Percentiles rank a stretch among this genome's conserved stretches.
These are phyloP conservation scores for Candida anglica DNA, from an alignment of 805 yeast species.

Conservation along the genomic window DNA sequence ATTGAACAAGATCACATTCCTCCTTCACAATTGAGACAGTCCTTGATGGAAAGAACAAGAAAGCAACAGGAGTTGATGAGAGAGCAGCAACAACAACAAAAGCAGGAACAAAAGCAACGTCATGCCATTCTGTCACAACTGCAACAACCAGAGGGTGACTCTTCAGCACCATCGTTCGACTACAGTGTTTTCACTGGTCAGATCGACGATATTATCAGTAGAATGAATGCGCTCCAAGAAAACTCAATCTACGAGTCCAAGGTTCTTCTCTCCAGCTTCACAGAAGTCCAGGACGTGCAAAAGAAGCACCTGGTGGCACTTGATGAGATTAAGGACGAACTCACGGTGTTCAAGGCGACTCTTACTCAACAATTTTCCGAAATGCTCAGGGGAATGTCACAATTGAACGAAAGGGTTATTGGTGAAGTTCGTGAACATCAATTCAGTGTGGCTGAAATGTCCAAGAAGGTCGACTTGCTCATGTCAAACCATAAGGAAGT, in stretches of 20 bases:
- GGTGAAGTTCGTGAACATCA: conserved; percentile 42
- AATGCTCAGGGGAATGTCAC: conserved; percentile 24
- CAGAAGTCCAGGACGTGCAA: conserved; percentile 8
- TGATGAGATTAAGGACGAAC: conserved; percentile 12
- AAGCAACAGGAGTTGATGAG: conserved; percentile 14
- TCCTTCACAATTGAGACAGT: conserved; percentile 25
- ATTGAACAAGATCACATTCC: neutral
- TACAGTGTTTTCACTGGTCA: neutral
- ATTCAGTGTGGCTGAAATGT: conserved; percentile 25
- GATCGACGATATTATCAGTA: neutral
- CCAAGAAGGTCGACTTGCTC: conserved; percentile 35
- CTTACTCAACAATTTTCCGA: conserved; percentile 29
- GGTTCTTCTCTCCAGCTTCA: neutral
- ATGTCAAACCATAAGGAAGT: conserved; percentile 39
- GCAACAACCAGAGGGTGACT: neutral
- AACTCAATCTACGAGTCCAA: conserved; percentile 1
- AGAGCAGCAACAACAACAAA: neutral
- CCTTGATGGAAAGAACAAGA: conserved; percentile 34
- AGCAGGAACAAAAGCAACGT: neutral
- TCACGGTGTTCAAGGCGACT: conserved; percentile 21
- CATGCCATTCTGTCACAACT: neutral
- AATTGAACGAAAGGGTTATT: conserved; percentile 32
- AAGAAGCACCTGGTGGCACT: conserved; percentile 13
- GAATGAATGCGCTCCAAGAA: neutral
- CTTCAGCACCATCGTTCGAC: too few relatives aligned